A percentile compares a stretch with the other conserved stretches of the same genome.
Conservation (phyloP, 768 basidiomycete species). For the Suillus occidentalis region DNA sequence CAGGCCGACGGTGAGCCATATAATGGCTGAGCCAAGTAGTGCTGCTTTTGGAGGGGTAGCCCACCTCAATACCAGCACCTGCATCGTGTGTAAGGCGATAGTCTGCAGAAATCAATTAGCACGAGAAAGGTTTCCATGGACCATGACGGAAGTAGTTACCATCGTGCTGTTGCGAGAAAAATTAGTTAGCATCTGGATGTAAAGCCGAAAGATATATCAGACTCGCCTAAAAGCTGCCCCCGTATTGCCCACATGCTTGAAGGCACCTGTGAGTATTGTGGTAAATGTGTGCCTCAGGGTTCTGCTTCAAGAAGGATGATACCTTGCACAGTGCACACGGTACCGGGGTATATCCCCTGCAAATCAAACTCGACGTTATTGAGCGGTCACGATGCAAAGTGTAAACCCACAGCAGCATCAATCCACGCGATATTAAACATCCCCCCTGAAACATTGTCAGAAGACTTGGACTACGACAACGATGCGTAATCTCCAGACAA, state of each 20-base stretch:
- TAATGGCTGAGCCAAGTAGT: constrained; percentile 29
- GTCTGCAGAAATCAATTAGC: constrained; percentile 17
- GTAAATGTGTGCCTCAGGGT: neutral
- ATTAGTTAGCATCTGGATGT: constrained; percentile 7
- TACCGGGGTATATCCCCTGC: constrained; percentile 31
- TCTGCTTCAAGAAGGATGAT: neutral
- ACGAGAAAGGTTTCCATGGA: neutral
- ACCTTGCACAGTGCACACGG: constrained; percentile 39
- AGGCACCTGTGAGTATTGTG: constrained; percentile 24
- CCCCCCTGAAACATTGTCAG: constrained; percentile 30
- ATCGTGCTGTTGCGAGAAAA: constrained; percentile 15
- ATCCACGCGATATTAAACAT: constrained; percentile 39
- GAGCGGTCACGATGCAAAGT: neutral
- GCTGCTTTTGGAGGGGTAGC: constrained; percentile 31
- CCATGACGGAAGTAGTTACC: constrained; percentile 7
- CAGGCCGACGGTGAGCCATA: constrained; percentile 43
- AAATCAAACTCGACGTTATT: neutral
- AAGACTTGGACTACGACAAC: neutral
- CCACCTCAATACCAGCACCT: constrained; percentile 36
- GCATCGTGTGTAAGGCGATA: constrained; percentile 43
- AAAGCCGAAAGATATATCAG: neutral
- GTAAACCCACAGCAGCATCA: constrained; percentile 28
- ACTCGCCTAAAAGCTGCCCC: constrained; percentile 39
- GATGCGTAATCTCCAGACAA: neutral
- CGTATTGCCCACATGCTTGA: constrained; percentile 42